Evolutionary conservation across 2,329 filamentous ascomycete genomes (phyloP).

Genomic region (Trichophyton benhamiae): DNA sequence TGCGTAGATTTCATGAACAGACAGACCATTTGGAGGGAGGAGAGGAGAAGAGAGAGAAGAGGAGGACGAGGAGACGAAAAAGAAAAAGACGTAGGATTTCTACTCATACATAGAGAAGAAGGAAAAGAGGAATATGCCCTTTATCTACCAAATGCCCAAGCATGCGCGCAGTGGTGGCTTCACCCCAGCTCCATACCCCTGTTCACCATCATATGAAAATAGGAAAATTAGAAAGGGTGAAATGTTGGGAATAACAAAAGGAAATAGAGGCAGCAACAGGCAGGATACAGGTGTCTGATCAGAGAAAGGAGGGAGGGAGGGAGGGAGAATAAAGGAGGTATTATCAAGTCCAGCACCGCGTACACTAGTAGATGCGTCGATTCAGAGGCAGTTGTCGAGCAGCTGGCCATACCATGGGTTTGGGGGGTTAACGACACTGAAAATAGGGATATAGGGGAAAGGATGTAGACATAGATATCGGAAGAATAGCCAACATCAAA

Average conservation of each 20-base stretch:
- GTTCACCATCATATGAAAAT: background rate
- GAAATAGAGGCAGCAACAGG: background rate
- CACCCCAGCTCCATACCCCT: constrained; percentile 1
- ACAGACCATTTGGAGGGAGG: background rate
- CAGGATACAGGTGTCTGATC: background rate
- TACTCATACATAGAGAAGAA: background rate
- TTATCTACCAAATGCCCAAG: constrained; percentile 2
- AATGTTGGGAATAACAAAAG: background rate
- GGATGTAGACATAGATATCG: background rate
- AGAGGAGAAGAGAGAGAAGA: no score
- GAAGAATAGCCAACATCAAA: background rate
- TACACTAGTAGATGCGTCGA: background rate
- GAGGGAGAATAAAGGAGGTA: background rate
- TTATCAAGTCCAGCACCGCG: background rate
- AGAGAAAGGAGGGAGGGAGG: background rate
- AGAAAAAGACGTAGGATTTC: background rate
- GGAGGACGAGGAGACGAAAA: no score
- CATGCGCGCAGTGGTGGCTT: background rate
- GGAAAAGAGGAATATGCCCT: background rate
- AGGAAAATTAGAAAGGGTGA: background rate
- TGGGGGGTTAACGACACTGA: background rate
- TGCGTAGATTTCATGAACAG: background rate
- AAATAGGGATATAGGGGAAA: background rate
- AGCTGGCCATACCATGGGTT: background rate
- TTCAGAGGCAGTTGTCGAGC: background rate